Conservation (phyloP, 2,329 filamentous ascomycete genomes). For the Aspergillus puulaauensis region DNA sequence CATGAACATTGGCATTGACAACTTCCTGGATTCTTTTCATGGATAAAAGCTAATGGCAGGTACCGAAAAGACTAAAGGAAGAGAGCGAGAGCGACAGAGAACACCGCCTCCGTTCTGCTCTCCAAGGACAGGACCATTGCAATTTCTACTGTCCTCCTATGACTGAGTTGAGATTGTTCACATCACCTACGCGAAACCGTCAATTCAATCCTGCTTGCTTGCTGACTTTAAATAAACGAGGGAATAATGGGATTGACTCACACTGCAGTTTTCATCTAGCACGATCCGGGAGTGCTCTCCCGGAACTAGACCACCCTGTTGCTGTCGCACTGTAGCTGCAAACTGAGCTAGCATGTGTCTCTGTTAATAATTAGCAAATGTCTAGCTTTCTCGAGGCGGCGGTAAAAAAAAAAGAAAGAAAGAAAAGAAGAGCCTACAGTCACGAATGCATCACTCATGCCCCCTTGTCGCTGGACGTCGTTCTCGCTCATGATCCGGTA, state of each 20-base stretch:
- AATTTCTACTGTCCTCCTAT: neutral
- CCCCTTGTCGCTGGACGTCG: constrained; percentile 58
- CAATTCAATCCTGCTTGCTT: neutral
- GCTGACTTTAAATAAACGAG: neutral
- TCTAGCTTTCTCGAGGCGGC: constrained; percentile 2
- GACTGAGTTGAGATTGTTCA: neutral
- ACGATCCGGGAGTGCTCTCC: constrained; percentile 18
- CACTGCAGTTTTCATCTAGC: constrained; percentile 11
- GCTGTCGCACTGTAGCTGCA: constrained; percentile 25
- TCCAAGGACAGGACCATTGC: neutral
- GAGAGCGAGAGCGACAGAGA: neutral
- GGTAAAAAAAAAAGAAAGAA: neutral
- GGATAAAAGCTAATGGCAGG: neutral
- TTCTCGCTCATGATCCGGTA: constrained; percentile 64
- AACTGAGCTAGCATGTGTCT: constrained; percentile 49
- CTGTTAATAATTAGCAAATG: constrained; percentile 28
- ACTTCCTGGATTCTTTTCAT: neutral
- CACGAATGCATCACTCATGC: constrained; percentile 58
- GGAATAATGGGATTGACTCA: constrained; percentile 5
- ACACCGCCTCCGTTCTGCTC: neutral
- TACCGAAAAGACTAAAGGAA: neutral
- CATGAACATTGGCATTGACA: neutral
- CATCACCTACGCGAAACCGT: constrained; percentile 2
- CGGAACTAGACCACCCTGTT: constrained; percentile 18
- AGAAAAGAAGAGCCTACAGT: constrained; percentile 43